phyloP scores from a whole-genome alignment of 768 basidiomycete species.

The Leccinum sublutescens region DNA sequence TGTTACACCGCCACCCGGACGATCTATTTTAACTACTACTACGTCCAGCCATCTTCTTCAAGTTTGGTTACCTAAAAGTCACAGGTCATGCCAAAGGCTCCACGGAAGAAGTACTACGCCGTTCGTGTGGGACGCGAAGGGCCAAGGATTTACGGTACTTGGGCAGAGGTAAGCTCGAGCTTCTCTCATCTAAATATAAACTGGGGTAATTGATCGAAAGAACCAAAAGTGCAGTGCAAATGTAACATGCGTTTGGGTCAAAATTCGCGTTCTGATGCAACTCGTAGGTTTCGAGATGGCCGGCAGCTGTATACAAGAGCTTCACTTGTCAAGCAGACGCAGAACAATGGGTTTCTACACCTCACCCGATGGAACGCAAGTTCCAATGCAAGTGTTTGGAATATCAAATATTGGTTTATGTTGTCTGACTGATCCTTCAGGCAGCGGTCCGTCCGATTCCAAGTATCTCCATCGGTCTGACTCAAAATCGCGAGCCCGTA shows the following conservation, averaged over 20 bases:
- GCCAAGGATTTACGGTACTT: constrained; percentile 53
- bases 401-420: not conserved
- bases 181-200: not conserved
- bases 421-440: constrained; percentile 8
- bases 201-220: not conserved
- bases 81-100: constrained; percentile 29
- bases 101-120: constrained; percentile 54
- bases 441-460: not conserved
- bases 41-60: not conserved
- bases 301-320: constrained; percentile 51
- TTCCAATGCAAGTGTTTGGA: constrained; percentile 1
- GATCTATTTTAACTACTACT: too few species aligned
- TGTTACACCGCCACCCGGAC: not conserved
- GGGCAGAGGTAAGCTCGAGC: constrained; percentile 52
- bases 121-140: constrained; percentile 58
- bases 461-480: not conserved
- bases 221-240: constrained; percentile 45
- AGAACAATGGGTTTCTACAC: constrained; percentile 44
- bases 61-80: not conserved
- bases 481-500: not conserved
- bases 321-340: constrained; percentile 47
- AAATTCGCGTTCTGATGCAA: not conserved
- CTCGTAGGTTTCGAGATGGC: constrained; percentile 51
- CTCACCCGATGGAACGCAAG: constrained; percentile 18
- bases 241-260: constrained; percentile 25